These are phyloP conservation scores for Plasmodium gonderi DNA, from an alignment of 169 alveolate genomes.

Conservation along the genomic window DNA sequence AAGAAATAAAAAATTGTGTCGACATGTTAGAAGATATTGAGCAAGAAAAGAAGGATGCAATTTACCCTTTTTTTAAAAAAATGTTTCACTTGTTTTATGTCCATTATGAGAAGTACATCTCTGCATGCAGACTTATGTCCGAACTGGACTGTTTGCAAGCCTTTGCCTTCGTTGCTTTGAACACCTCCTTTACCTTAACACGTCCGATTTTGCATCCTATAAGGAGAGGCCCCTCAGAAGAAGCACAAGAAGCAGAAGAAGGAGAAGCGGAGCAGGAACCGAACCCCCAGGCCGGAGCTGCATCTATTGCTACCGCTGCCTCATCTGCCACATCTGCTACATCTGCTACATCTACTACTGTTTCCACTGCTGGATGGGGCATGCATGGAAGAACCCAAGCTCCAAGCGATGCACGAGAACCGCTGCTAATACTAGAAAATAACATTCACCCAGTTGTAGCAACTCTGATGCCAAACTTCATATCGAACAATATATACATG, in stretches of 20 bases:
- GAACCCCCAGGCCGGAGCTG: no score
- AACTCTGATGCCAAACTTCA: slow-evolving; percentile 79
- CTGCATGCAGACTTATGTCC: slow-evolving; percentile 80
- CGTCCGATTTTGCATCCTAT: slow-evolving; percentile 49
- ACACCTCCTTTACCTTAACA: slow-evolving; percentile 25
- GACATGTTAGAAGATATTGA: slow-evolving; percentile 91
- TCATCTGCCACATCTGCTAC: no score
- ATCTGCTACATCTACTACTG: no score
- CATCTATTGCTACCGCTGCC: no score
- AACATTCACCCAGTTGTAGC: slow-evolving; percentile 86
- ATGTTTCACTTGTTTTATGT: slow-evolving; percentile 87
- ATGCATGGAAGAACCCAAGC: no score
- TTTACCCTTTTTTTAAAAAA: slow-evolving; percentile 86
- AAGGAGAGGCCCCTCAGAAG: neutral
- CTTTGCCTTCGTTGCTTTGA: slow-evolving; percentile 84
- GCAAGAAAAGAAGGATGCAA: slow-evolving; percentile 87
- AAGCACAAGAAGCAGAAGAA: neutral
- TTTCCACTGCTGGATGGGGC: no score
- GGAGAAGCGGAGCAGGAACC: neutral
- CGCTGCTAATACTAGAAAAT: slow-evolving; percentile 41
- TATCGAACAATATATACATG: slow-evolving; percentile 87
- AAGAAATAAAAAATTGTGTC: slow-evolving; percentile 77
- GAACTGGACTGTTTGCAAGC: slow-evolving; percentile 94
- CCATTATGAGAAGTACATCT: slow-evolving; percentile 73
- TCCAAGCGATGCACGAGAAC: neutral